Evolutionary conservation across 352 stramenopile genomes (phyloP).

Genomic region (Pythium monospermum): DNA sequence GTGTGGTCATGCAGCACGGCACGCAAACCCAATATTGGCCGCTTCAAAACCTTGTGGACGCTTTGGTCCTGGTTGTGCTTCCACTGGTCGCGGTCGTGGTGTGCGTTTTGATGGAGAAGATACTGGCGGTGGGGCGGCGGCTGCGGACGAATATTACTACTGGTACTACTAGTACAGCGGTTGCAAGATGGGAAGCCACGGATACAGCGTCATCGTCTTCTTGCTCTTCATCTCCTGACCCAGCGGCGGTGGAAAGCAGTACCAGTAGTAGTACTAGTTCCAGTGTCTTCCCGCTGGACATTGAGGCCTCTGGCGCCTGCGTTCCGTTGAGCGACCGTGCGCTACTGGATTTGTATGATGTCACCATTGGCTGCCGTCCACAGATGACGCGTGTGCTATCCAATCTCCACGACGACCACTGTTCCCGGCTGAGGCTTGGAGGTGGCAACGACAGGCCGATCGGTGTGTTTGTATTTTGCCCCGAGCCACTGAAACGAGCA

Average conservation of each 20-base stretch:
- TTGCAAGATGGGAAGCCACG: too few relatives aligned
- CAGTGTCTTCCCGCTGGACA: background rate
- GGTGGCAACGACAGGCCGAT: slow-evolving; percentile 9
- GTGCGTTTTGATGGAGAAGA: slow-evolving; percentile 6
- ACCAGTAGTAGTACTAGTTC: too few relatives aligned
- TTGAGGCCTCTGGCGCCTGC: background rate
- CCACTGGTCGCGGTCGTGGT: slow-evolving; percentile 15
- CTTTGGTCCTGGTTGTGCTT: slow-evolving; percentile 21
- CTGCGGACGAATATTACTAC: too few relatives aligned
- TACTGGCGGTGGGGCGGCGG: too few relatives aligned
- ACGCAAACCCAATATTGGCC: slow-evolving; percentile 31
- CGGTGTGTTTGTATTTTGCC: slow-evolving; percentile 23
- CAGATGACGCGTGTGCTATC: slow-evolving; percentile 2
- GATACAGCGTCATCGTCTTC: too few relatives aligned
- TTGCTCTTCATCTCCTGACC: too few relatives aligned
- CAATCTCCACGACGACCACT: slow-evolving; percentile 3
- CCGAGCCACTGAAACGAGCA: slow-evolving; percentile 15
- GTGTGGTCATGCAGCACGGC: slow-evolving; percentile 19
- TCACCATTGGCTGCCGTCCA: slow-evolving; percentile 9
- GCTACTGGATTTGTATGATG: slow-evolving; percentile 15
- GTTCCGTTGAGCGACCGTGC: slow-evolving; percentile 13
- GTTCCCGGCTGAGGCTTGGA: too few relatives aligned
- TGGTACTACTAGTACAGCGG: too few relatives aligned
- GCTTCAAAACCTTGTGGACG: slow-evolving; percentile 25
- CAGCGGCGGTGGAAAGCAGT: too few relatives aligned